Evolutionary conservation across 2,329 filamentous ascomycete genomes (phyloP), one percentile per base, ranked within the genome.

Genomic region (Moelleriella libera): DNA sequence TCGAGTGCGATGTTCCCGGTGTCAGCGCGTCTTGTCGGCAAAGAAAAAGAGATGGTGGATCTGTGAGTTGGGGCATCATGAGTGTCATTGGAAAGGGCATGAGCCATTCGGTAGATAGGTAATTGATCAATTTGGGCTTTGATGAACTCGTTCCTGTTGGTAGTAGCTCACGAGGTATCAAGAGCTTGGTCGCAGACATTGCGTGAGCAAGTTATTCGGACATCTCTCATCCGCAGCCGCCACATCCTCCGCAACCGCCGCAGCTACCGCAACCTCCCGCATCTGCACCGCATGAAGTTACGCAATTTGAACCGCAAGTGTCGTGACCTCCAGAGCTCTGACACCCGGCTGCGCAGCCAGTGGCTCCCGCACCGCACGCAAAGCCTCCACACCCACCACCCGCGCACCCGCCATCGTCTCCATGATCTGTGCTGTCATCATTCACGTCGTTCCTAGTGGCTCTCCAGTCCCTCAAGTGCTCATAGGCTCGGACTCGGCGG

Each of bases 391-490:
- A 41, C 2, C 51, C 51, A 9, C 55, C 50, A 5, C 52, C 44
- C 4, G 53, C 52, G 4, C 51, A 52, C 2, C 47, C 51, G 1
- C 44, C 48, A 5, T 9, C 41, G 11, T 53, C 45, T 11, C 7
- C 30, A 14, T 29, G 11, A 9, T 29, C 43, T 10, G 31, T 30
- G 8, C 11, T 31, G 4, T 43, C 42, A 29, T 30, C 41, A n/a
- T 41, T 28, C 8, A 57, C 43, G 30, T 58, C 55, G 5, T 14
- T 37, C 31, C 52, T 49, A 0, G 48, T 47, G 12, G 53, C 56
- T 41, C 53, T 50, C 52, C 53, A 57, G 30, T 54, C 54, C n/a
- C 56, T 45, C n/a, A 58, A 44, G 28, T 48, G 48, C 46, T 60
- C 58, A 40, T 60, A 60, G 2, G 51, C 51, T 8, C 52, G 39